Evolutionary conservation across 2,329 filamentous ascomycete species (phyloP).

Genomic region (Talaromyces pinophilus): DNA sequence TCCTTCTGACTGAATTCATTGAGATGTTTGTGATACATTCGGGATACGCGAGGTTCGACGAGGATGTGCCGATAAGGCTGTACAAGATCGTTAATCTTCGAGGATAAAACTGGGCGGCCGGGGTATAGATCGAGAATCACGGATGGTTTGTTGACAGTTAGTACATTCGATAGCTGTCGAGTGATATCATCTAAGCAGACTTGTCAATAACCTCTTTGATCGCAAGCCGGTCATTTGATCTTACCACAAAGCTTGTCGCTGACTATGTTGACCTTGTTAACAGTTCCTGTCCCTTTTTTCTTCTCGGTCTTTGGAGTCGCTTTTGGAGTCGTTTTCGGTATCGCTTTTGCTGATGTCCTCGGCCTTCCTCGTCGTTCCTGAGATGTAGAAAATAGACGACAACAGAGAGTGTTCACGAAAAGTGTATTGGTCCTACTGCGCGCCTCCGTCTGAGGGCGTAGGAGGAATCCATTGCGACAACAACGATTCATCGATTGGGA

Average conservation of each 20-base stretch:
- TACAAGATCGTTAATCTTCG: conserved; percentile 71
- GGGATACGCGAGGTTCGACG: conserved; percentile 66
- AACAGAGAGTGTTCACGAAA: not conserved
- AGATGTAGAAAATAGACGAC: not conserved
- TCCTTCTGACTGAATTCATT: conserved; percentile 56
- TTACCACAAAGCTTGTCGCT: conserved; percentile 40
- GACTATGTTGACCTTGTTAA: conserved; percentile 29
- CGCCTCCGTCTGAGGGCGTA: conserved; percentile 16
- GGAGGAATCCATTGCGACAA: conserved; percentile 7
- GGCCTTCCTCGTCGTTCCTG: not conserved
- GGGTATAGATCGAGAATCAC: conserved; percentile 88
- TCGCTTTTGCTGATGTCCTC: not conserved
- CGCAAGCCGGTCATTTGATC: conserved; percentile 17
- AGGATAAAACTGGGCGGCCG: conserved; percentile 75
- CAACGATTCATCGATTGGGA: conserved; percentile 13
- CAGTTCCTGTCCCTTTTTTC: not conserved
- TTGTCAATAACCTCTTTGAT: not conserved
- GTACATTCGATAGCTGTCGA: conserved; percentile 65
- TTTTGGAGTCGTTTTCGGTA: not conserved
- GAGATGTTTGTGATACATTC: conserved; percentile 62
- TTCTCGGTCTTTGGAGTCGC: not conserved
- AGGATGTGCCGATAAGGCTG: conserved; percentile 80
- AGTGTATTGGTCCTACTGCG: not conserved
- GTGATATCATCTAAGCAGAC: conserved; percentile 62
- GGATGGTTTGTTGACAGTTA: conserved; percentile 72